Percentiles rank a stretch among this genome's conserved stretches.
phyloP scores from a whole-genome alignment of 805 yeast species.

The Ogataea pini region DNA sequence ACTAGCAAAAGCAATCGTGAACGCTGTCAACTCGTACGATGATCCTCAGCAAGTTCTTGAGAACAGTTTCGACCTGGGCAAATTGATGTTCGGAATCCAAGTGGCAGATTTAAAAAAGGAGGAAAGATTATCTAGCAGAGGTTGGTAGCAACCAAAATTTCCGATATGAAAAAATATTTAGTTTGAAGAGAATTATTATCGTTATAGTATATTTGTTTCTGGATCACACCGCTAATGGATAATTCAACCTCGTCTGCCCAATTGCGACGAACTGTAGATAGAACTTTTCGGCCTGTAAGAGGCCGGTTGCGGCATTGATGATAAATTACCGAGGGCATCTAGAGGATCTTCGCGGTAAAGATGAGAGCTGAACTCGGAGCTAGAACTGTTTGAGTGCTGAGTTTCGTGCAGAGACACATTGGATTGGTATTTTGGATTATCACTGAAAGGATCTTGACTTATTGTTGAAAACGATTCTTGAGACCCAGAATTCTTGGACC shows the following conservation, averaged over 20 bases:
- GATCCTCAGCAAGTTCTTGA: conserved; percentile 62
- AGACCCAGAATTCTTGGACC: background rate
- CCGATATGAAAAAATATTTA: background rate
- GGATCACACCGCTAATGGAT: no score
- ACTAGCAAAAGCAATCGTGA: conserved; percentile 76
- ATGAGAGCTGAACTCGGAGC: background rate
- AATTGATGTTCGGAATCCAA: conserved; percentile 72
- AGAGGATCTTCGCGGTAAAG: conserved; percentile 1
- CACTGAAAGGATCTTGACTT: conserved; percentile 12
- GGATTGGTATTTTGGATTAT: background rate
- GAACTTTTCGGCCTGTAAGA: conserved; percentile 10
- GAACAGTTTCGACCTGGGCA: conserved; percentile 69
- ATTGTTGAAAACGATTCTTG: conserved; percentile 2
- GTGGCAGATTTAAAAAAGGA: conserved; percentile 49
- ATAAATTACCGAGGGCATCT: background rate
- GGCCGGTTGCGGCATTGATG: background rate
- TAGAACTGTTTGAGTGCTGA: background rate
- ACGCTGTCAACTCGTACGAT: conserved; percentile 71
- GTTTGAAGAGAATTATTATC: no score
- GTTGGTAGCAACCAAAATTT: conserved; percentile 51
- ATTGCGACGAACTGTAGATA: conserved; percentile 15
- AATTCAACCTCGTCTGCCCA: conserved; percentile 4
- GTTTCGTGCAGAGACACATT: background rate
- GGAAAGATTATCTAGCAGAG: conserved; percentile 51
- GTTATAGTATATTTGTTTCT: no score